Evolutionary conservation across 2,329 filamentous ascomycete species (phyloP), one percentile per base, ranked within the genome.

Genomic region (Gaeumannomyces tritici): DNA sequence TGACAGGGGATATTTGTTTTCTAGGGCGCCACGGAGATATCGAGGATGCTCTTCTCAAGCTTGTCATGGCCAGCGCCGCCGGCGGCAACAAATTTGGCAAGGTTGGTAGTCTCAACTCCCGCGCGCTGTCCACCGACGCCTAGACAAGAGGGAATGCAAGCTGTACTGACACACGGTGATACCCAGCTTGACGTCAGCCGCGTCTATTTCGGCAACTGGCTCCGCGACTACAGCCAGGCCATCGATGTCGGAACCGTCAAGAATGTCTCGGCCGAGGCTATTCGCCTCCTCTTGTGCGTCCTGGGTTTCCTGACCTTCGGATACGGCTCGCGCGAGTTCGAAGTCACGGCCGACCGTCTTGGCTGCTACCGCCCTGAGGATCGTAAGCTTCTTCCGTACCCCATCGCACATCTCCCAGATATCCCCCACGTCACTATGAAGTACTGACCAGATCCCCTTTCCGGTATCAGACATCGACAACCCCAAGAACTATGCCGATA

Each of bases 171-270:
- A 51, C 11, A 51, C 21, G 11, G 11, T 51, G 1, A n/a, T 51
- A 18, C 9, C 42, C n/a, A 51, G 27, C 59, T 61, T 24, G 59
- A 61, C 24, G 89, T 96, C 65, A 90, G 93, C 66, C 86, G 92
- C 65, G 90, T 96, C 66, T 97, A 97, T 79, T 97, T 97, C 78
- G 93, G 93, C 66, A 97, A 96, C 79, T 96, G 93, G 93, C 84
- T 96, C 42, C 85, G 83, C 64, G 93, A 97, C 76, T 97, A 97
- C 76, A 95, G 90, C 61, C 93, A 97, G 75, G 93, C 92, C 65
- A 90, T 96, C 69, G 93, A 97, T 74, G 90, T 96, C 60, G 93
- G 91, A 65, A 96, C 91, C 4, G 85, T 96, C 76, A 96, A 96
- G 78, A 85, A 88, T 69, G 92, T 97, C 66, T 93, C 90, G 62